Evolutionary conservation across 768 basidiomycete species (phyloP).

Genomic region (Leccinellum luteum): DNA sequence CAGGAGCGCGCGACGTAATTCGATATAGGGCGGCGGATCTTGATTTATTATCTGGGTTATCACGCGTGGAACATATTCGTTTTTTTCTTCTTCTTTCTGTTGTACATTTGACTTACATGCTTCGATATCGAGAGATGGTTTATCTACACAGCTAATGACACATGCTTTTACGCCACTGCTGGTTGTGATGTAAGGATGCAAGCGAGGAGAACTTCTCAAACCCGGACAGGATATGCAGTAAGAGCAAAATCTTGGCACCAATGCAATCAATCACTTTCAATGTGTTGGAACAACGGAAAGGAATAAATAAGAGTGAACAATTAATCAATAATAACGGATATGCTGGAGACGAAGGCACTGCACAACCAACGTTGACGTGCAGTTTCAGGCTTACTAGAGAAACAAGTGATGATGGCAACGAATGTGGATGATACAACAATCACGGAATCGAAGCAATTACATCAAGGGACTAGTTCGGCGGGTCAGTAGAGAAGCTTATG

Average conservation of each 20-base stretch:
- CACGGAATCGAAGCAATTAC: constrained; percentile 13
- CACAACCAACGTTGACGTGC: constrained; percentile 10
- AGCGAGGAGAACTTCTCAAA: constrained; percentile 6
- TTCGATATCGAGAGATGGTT: constrained; percentile 13
- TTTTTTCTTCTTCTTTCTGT: background rate
- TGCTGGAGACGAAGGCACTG: constrained; percentile 19
- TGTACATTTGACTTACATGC: background rate
- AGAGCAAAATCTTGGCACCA: constrained; percentile 9
- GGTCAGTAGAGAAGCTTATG: constrained; percentile 9
- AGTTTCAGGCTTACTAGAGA: constrained; percentile 7
- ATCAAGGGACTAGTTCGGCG: constrained; percentile 12
- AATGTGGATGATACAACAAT: constrained; percentile 19
- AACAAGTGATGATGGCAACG: constrained; percentile 9
- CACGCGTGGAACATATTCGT: background rate
- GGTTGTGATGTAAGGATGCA: constrained; percentile 14
- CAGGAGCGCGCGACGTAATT: constrained; percentile 75
- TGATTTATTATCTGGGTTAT: background rate
- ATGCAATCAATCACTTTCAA: constrained; percentile 7
- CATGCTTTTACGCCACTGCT: constrained; percentile 7
- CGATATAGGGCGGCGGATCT: constrained; percentile 37
- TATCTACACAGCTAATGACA: constrained; percentile 23
- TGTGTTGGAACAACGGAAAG: constrained; percentile 3
- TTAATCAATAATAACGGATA: constrained; percentile 38
- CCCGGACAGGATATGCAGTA: constrained; percentile 18
- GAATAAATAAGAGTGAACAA: constrained; percentile 27